Evolutionary conservation across 1,139 yeast genomes (phyloP).

Genomic region (Yamadazyma trypodendri): DNA sequence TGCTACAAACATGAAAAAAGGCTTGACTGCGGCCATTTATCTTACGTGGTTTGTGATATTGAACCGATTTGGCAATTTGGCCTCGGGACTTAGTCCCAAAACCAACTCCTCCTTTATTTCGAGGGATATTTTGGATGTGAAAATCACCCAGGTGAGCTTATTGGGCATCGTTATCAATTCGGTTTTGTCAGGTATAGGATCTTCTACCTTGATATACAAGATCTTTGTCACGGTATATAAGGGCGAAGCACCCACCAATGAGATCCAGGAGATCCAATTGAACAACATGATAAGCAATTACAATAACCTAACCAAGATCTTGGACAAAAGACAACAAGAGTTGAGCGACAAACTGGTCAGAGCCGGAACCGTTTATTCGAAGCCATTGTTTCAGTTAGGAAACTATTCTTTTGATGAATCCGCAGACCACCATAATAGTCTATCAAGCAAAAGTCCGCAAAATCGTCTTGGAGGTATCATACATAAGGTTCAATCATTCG

Average conservation of each 20-base stretch:
- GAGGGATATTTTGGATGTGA: slow-evolving; percentile 34
- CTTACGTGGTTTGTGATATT: slow-evolving; percentile 34
- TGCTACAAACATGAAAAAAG: slow-evolving; percentile 7
- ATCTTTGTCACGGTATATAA: neutral
- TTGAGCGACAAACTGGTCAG: slow-evolving; percentile 22
- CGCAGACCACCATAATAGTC: neutral
- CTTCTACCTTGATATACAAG: slow-evolving; percentile 60
- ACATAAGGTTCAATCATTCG: slow-evolving; percentile 45
- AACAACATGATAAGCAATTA: slow-evolving; percentile 22
- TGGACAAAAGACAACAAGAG: slow-evolving; percentile 33
- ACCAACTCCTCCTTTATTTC: slow-evolving; percentile 8
- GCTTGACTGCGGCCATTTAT: slow-evolving; percentile 17
- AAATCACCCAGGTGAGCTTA: slow-evolving; percentile 61
- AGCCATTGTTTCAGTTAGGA: slow-evolving; percentile 13
- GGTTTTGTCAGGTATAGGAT: slow-evolving; percentile 69
- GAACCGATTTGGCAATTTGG: slow-evolving; percentile 36
- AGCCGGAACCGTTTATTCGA: slow-evolving; percentile 31
- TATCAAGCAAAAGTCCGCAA: neutral
- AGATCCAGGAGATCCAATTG: slow-evolving; percentile 6
- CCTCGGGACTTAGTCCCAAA: slow-evolving; percentile 27
- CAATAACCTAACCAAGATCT: slow-evolving; percentile 38
- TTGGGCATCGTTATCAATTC: slow-evolving; percentile 76
- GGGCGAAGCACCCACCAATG: neutral
- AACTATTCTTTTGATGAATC: slow-evolving; percentile 1
- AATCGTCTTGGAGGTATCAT: slow-evolving; percentile 26